Base-by-base conservation (phyloP, 768 basidiomycete species). In the Polyporus arcularius region DNA sequence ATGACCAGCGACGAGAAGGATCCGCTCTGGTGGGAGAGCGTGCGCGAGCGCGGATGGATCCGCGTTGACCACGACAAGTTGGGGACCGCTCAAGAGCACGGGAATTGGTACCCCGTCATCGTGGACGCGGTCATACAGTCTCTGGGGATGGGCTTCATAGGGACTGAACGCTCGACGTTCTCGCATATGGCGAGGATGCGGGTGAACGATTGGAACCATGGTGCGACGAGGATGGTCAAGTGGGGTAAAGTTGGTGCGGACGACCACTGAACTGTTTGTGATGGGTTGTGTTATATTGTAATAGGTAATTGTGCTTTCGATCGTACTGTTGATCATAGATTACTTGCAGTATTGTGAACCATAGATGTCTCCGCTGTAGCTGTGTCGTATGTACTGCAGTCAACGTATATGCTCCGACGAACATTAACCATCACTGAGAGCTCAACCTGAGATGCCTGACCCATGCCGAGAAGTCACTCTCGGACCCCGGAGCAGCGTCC, bases 81-180 rank as follows among this genome's bases (percentile, higher is more conserved):
- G 64, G 53, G 59, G 15, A 79, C 77, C n/a, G 70, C 50, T 10
- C 72, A 71, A 64, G 60, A 54, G 46, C 67, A 74, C 57, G 75
- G 75, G 7, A 63, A 55, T 46, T 77, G 76, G 87, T 88, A 89
- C 72, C 85, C 88, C 7, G 73, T 87, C 6, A 72, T 90, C 53
- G 79, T 90, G 55, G 89, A 90, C 67, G 86, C 87, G 9, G 83
- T 82, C 4, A 79, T 89, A 52, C 89, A 90, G 66, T 85, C 86
- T 0, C 74, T 74, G 52, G 88, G 84, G 18, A 70, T 77, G 16
- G 89, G 88, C 2, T 86, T 90, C 66, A 81, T 92, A n/a, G 89
- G 88, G 14, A 89, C 87, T 4, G 81, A 86, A 60, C 64, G 76
- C 39, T 89, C 87, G 43, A 90, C 89, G 4, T 88, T 90, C 85